Evolutionary conservation across 75 land plant genomes (phyloP).

Genomic region (Chamaecyparis obtusa): DNA sequence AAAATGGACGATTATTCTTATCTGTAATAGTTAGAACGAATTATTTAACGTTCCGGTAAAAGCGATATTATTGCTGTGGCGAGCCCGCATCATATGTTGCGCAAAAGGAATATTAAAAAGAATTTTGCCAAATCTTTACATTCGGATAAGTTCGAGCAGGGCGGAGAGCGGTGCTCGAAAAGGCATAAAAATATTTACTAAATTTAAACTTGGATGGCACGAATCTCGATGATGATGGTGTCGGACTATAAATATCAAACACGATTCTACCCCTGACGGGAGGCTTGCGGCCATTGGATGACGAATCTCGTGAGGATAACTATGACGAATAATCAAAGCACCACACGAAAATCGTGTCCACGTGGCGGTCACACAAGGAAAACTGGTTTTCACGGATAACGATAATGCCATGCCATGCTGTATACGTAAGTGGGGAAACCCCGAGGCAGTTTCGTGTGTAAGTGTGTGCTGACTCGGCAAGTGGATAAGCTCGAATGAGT

Average conservation of each 20-base stretch:
- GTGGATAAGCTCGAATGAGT: background rate
- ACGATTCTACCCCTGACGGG: too few relatives aligned
- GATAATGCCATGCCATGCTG: background rate
- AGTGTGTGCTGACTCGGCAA: background rate
- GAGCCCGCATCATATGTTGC: too few relatives aligned
- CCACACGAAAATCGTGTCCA: background rate
- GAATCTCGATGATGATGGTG: background rate
- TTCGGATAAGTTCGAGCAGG: background rate
- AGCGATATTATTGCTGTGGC: too few relatives aligned
- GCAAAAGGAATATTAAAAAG: too few relatives aligned
- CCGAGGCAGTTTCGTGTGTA: background rate
- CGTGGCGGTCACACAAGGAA: background rate
- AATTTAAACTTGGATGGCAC: background rate
- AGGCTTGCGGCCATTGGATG: too few relatives aligned
- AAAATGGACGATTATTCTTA: too few relatives aligned
- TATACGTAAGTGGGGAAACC: background rate
- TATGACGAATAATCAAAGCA: background rate
- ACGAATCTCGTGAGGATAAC: background rate
- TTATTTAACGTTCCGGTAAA: too few relatives aligned
- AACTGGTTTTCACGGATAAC: background rate
- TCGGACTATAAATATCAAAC: background rate
- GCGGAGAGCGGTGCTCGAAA: background rate
- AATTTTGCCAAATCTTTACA: background rate
- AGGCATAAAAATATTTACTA: background rate
- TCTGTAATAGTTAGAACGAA: too few relatives aligned